Evolutionary conservation across 305 asterid genomes (phyloP).

Genomic region (Fraxinus dipetala): DNA sequence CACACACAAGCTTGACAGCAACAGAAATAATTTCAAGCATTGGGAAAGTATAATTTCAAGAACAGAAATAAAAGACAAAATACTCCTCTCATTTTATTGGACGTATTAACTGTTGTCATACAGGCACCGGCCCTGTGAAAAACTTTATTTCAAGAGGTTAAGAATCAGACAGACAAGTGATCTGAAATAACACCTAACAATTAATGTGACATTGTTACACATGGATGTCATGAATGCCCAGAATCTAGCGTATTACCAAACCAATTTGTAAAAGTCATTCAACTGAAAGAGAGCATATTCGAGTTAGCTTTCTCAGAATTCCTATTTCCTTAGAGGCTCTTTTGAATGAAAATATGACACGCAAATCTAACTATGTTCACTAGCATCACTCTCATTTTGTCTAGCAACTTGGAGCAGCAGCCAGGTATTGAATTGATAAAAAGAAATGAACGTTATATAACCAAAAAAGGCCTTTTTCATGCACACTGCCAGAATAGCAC

Average conservation of each 20-base stretch:
- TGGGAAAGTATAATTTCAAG: background rate
- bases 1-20: background rate
- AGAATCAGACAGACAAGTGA: background rate
- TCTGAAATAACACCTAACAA: background rate
- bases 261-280: background rate
- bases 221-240: background rate
- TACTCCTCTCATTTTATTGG: background rate
- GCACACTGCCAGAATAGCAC: background rate
- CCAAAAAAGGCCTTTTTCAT: background rate
- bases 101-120: background rate
- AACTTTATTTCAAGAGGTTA: background rate
- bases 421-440: background rate
- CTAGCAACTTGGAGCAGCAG: background rate
- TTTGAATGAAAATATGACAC: background rate
- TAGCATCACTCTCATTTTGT: slow-evolving; percentile 1
- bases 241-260: background rate
- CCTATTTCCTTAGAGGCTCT: background rate
- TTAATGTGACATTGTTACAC: background rate
- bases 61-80: background rate
- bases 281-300: background rate
- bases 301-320: background rate
- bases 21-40: background rate
- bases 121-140: background rate
- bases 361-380: background rate
- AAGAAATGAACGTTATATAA: background rate